Base-by-base conservation (phyloP, 495 filamentous ascomycete species). In the Chlorociboria aeruginascens region DNA sequence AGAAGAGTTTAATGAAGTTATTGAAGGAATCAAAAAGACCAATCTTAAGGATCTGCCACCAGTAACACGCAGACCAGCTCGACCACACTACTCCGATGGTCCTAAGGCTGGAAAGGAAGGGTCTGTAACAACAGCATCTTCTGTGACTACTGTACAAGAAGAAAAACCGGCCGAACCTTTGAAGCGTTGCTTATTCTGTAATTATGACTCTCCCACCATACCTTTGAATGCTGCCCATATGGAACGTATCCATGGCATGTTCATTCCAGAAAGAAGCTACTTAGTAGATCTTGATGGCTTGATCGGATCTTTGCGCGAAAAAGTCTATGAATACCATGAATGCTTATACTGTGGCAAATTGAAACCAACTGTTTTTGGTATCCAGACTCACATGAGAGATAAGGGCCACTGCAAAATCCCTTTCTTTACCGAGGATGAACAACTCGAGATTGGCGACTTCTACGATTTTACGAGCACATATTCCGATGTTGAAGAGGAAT, bases 391-490 rank as follows among this genome's bases (percentile, higher is more conserved):
- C 63, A 99, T 99, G 92, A 81, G 83, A 32, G 92, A 99, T 63
- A 89, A 88, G 65, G 80, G 85, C 8, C 92, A 99, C 64, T 96
- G 89, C 70, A 94, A 86, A 76, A 89, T 99, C 52, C 89, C 86
- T 0, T 99, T 93, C 63, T 82, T 83, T 38, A 80, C 78, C 0
- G 86, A 95, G 59, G 83, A 83, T 32, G 88, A 99, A 59, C 87
- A 95, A 66, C 71, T 99, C 13, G 88, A 93, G 46, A 82, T 99
- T 50, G 93, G 92, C n/a, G 85, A 97, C 39, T 97, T 86, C 67
- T 99, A 97, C 67, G 93, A 99, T 62, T 99, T 99, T 76, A 72
- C 83, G 46, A 82, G 81, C 65, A 93, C 92, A 3, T 99, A 99
- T 63, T 88, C 86, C 0, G 92, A 97, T 59, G 69, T 65, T 9